Evolutionary conservation across 208 protist species (phyloP).

Genomic region (Leishmania tropica): DNA sequence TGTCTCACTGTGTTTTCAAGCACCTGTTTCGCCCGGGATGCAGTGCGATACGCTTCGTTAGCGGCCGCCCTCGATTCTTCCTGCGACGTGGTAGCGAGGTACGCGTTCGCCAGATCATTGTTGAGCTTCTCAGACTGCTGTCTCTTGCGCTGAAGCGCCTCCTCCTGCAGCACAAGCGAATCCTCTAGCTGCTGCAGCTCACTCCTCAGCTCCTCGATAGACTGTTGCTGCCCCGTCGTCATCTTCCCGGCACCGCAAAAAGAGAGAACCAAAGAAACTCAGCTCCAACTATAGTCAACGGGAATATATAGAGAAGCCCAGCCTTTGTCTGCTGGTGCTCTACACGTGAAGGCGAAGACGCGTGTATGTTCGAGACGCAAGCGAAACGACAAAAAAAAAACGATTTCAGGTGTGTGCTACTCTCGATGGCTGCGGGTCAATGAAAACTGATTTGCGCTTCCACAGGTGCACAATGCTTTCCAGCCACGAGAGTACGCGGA

Average conservation of each 20-base stretch:
- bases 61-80: constrained; percentile 10
- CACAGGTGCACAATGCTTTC: not conserved
- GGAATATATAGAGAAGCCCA: not conserved
- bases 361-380: not conserved
- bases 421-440: not conserved
- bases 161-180: constrained; percentile 33
- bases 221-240: constrained; percentile 10
- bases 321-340: not conserved
- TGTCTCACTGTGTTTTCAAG: constrained; percentile 38
- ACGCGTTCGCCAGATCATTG: constrained; percentile 14
- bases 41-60: constrained; percentile 22
- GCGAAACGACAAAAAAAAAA: not conserved
- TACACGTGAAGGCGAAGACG: not conserved
- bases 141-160: constrained; percentile 14
- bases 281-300: not conserved
- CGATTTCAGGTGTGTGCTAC: not conserved
- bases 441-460: not conserved
- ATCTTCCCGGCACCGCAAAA: not conserved
- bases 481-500: not conserved
- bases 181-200: constrained; percentile 54
- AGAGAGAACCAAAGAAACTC: not conserved
- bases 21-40: constrained; percentile 40
- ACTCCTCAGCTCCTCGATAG: constrained; percentile 41
- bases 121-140: constrained; percentile 22
- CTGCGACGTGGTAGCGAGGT: constrained; percentile 1